phyloP scores from a whole-genome alignment of 225 moss, liverwort and hornwort species.

The Polytrichum formosum region DNA sequence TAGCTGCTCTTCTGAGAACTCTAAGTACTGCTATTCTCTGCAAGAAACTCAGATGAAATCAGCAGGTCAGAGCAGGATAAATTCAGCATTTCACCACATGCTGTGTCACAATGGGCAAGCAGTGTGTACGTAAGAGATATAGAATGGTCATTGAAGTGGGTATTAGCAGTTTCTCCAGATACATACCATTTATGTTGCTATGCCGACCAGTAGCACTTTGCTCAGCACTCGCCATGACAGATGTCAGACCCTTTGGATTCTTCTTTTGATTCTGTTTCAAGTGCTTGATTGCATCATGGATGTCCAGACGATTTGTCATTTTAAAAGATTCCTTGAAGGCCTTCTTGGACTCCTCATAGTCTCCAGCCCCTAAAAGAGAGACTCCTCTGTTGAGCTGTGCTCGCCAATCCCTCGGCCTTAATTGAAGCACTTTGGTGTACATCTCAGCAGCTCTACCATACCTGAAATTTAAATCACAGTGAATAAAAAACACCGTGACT shows the following conservation, averaged over 20 bases:
- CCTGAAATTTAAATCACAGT: conserved; percentile 22
- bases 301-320: conserved; percentile 88
- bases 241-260: conserved; percentile 51
- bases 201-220: conserved; percentile 65
- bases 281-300: conserved; percentile 87
- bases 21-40: no score
- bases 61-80: no score
- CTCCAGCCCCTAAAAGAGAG: conserved; percentile 78
- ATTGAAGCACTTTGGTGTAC: conserved; percentile 77
- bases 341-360: conserved; percentile 77
- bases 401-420: conserved; percentile 88
- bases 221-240: conserved; percentile 69
- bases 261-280: conserved; percentile 85
- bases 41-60: no score
- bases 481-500: no score
- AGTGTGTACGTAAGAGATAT: no score
- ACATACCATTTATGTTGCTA: conserved; percentile 46
- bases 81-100: no score
- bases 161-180: background rate
- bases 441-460: conserved; percentile 81
- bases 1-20: no score
- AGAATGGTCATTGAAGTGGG: no score
- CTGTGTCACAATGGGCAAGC: no score
- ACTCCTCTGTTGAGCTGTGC: conserved; percentile 94
- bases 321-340: conserved; percentile 94